Evolutionary conservation across 192 early-diverging fungal genomes (phyloP), one percentile per base, ranked within the genome.

Genomic region (Linnemannia schmuckeri): DNA sequence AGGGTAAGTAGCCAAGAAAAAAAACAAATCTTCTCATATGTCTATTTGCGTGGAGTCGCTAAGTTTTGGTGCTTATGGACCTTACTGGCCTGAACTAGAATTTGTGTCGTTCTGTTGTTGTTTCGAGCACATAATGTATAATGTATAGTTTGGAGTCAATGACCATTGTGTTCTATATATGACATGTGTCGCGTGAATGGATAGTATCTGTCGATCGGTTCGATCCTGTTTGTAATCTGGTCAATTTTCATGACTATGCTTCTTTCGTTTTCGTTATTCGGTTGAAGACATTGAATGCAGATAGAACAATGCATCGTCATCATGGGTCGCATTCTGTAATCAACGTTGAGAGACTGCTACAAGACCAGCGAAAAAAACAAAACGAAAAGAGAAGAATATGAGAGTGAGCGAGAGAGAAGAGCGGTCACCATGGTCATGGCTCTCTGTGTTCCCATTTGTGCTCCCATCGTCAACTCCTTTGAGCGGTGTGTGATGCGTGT

Each of bases 401-500:
- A 6, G 18, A 35, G 66, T 7, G 35, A 69, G 66, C 5, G 66
- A 10, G 33, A 8, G 30, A 68, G 63, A 13, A 69, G 63, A 66
- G 63, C 44, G 44, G 44, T 13, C 13, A 46, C 13, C 57, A 30
- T 66, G 30, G 3, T 24, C 6, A 6, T 61, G 17, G 38, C 70
- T 42, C 35, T 71, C 38, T 71, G 70, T 71, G 70, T 42, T 71
- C 41, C 37, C 38, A 71, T 71, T 20, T 71, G 18, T 38, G 41
- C 18, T 41, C 41, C 22, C 18, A 38, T 71, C 10, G 70, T 71
- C 41, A 18, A n/a, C n/a, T 42, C 22, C 24, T 17, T 7, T 47
- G 47, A 42, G 12, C 30, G 30, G 22, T 47, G 27, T 15, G 41
- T 30, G 9, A 10, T 52, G 27, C 37, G 70, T 18, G 70, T 41